Evolutionary conservation across 1,139 yeast genomes (phyloP).

Genomic region (Taphrina pruni): DNA sequence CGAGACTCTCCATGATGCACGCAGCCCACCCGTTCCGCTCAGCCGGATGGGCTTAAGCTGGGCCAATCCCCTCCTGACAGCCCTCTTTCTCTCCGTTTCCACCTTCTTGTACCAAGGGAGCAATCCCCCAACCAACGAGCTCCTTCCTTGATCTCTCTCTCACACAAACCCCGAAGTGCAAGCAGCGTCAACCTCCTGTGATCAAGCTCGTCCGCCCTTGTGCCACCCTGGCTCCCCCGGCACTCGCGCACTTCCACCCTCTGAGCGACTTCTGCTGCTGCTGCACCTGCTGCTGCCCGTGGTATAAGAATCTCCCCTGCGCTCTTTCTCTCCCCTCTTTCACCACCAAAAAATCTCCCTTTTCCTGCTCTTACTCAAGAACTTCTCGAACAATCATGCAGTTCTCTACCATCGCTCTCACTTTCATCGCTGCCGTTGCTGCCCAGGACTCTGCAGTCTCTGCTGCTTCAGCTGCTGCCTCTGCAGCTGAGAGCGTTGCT

Average conservation of each 20-base stretch:
- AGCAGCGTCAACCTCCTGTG: constrained; percentile 10
- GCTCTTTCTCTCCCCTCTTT: neutral
- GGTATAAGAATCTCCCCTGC: constrained; percentile 25
- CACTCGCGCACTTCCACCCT: constrained; percentile 1
- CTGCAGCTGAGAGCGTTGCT: constrained; percentile 4
- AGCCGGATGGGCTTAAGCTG: neutral
- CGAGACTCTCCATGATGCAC: neutral
- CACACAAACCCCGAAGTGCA: neutral
- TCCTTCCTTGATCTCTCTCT: neutral
- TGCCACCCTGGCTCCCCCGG: constrained; percentile 8
- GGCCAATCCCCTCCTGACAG: neutral
- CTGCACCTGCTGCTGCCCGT: no score
- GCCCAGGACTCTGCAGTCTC: constrained; percentile 34
- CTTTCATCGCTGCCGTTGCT: constrained; percentile 36
- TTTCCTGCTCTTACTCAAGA: neutral
- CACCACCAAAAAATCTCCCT: neutral
- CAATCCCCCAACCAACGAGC: neutral
- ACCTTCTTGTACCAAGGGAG: no score
- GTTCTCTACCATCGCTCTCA: constrained; percentile 36
- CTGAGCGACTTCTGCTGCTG: neutral
- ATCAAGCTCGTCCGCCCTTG: neutral
- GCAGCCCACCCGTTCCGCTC: constrained; percentile 5
- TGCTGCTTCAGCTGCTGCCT: constrained; percentile 17
- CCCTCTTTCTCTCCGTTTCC: neutral
- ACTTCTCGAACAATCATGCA: constrained; percentile 21